Evolutionary conservation across 2,329 filamentous ascomycete genomes (phyloP).

Genomic region (Fusarium nanum): DNA sequence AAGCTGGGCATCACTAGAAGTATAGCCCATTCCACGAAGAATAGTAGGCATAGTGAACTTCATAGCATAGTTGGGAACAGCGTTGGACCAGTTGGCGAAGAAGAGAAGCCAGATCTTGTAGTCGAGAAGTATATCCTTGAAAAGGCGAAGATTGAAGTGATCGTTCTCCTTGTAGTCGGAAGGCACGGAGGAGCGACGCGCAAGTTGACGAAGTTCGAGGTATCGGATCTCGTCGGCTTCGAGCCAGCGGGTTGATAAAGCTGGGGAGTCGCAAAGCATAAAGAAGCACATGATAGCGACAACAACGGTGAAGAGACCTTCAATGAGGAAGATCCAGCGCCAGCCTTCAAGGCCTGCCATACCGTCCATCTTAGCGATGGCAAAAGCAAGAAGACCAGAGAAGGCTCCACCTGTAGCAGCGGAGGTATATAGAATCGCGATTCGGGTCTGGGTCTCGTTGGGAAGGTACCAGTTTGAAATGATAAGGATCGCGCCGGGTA

Average conservation of each 20-base stretch:
- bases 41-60: constrained; percentile 55
- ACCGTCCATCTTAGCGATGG: constrained; percentile 30
- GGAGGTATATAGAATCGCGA: constrained; percentile 33
- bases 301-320: constrained; percentile 18
- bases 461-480: constrained; percentile 33
- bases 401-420: constrained; percentile 45
- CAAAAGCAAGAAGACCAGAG: constrained; percentile 42
- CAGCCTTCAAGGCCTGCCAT: constrained; percentile 27
- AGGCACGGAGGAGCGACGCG: background rate
- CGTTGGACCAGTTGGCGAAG: constrained; percentile 57
- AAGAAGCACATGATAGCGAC: constrained; percentile 22
- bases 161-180: constrained; percentile 21
- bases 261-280: constrained; percentile 12
- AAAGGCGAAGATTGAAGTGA: constrained; percentile 8
- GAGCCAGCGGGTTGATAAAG: constrained; percentile 14
- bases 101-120: constrained; percentile 60
- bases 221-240: constrained; percentile 19
- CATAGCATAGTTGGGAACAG: constrained; percentile 51
- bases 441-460: constrained; percentile 24
- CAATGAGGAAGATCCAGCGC: constrained; percentile 28
- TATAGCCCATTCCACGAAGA: constrained; percentile 56
- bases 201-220: constrained; percentile 11
- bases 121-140: constrained; percentile 57
- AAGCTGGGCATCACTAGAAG: constrained; percentile 48
- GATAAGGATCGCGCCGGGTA: constrained; percentile 20